Evolutionary conservation across 805 yeast species (phyloP).

Genomic region (Myxozyma lipomycoides): DNA sequence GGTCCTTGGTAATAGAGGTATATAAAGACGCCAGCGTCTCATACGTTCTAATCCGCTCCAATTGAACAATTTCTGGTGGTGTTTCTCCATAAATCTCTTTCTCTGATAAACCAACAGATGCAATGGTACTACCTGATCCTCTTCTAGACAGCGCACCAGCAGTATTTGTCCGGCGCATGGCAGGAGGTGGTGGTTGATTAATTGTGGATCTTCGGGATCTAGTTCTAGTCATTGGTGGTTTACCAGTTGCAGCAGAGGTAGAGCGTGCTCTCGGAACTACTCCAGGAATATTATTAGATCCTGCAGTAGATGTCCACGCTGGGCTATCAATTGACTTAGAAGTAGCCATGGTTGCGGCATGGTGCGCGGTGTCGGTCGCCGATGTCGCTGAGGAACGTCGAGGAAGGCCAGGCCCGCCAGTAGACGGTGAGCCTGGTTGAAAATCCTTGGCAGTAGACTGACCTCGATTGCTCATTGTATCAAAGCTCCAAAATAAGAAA

Average conservation of each 20-base stretch:
- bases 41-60: constrained; percentile 7
- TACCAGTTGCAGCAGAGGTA: not conserved
- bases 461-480: too few relatives aligned
- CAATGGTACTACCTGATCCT: not conserved
- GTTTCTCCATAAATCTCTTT: constrained; percentile 2
- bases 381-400: not conserved
- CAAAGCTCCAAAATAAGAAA: too few relatives aligned
- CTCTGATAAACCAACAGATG: not conserved
- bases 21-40: constrained; percentile 1
- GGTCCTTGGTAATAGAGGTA: not conserved
- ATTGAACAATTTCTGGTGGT: not conserved
- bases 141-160: constrained; percentile 1
- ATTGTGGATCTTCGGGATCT: not conserved
- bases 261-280: not conserved
- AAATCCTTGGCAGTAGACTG: too few relatives aligned
- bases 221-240: not conserved
- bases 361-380: not conserved
- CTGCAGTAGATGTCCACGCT: not conserved
- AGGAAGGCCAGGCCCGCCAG: not conserved
- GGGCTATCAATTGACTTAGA: not conserved
- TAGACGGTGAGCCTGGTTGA: too few relatives aligned
- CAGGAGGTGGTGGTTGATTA: constrained; percentile 6
- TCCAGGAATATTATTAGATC: not conserved
- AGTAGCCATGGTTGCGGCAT: not conserved
- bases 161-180: constrained; percentile 17